Evolutionary conservation across 1,139 yeast species (phyloP).

Genomic region (Lodderomyces theae): DNA sequence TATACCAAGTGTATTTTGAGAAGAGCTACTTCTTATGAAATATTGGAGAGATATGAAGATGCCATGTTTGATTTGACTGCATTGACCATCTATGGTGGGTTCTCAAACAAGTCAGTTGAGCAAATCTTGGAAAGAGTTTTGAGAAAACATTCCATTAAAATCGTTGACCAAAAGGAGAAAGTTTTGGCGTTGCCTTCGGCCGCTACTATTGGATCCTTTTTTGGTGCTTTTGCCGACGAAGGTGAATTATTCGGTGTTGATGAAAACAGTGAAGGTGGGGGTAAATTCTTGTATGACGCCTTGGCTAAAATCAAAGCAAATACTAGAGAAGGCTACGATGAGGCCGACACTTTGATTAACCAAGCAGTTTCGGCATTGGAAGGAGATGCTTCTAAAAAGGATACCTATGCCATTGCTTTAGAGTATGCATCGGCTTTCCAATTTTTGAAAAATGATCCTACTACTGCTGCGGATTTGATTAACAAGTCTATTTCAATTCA

Average conservation of each 20-base stretch:
- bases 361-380: slow-evolving; percentile 63
- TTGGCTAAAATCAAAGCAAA: slow-evolving; percentile 60
- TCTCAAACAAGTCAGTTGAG: slow-evolving; percentile 76
- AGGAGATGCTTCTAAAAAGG: slow-evolving; percentile 20
- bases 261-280: slow-evolving; percentile 49
- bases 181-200: slow-evolving; percentile 75
- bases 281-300: slow-evolving; percentile 66
- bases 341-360: slow-evolving; percentile 66
- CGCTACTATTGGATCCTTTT: slow-evolving; percentile 80
- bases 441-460: slow-evolving; percentile 76
- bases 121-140: slow-evolving; percentile 84
- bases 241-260: slow-evolving; percentile 49
- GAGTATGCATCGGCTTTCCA: slow-evolving; percentile 82
- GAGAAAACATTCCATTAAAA: slow-evolving; percentile 67
- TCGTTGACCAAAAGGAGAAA: slow-evolving; percentile 59
- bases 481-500: slow-evolving; percentile 60
- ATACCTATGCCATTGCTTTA: slow-evolving; percentile 60
- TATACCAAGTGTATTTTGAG: slow-evolving; percentile 82
- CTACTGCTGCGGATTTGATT: slow-evolving; percentile 57
- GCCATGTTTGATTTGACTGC: slow-evolving; percentile 94
- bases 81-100: slow-evolving; percentile 71
- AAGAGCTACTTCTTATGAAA: slow-evolving; percentile 85
- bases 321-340: slow-evolving; percentile 69
- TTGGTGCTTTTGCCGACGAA: slow-evolving; percentile 64
- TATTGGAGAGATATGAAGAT: slow-evolving; percentile 70